These are phyloP conservation scores for Lichtheimia hyalospora DNA, from an alignment of 371 early-diverging fungal genomes.

Conservation along the genomic window DNA sequence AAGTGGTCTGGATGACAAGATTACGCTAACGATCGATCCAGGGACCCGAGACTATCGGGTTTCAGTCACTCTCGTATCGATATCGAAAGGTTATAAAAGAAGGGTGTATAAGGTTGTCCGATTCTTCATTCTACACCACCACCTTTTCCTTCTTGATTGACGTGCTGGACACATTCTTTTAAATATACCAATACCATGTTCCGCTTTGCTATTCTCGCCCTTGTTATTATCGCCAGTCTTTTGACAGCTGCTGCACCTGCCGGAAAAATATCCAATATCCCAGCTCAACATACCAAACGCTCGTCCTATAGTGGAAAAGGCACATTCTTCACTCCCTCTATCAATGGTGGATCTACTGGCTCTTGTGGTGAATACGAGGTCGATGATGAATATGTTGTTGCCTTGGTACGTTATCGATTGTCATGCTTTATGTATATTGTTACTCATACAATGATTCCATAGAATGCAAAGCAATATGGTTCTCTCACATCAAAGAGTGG, in stretches of 20 bases:
- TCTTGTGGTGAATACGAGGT: slow-evolving; percentile 27
- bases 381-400: slow-evolving; percentile 25
- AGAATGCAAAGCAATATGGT: slow-evolving; percentile 28
- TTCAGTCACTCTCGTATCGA: no score
- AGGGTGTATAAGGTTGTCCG: no score
- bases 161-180: background rate
- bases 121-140: background rate
- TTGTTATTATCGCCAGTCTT: background rate
- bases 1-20: no score
- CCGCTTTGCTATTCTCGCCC: background rate
- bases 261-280: no score
- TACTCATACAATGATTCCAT: background rate
- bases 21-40: no score
- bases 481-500: slow-evolving; percentile 16
- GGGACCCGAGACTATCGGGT: no score
- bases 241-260: slow-evolving; percentile 1
- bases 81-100: no score
- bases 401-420: slow-evolving; percentile 15
- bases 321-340: slow-evolving; percentile 32
- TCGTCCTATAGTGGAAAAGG: slow-evolving; percentile 8
- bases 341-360: slow-evolving; percentile 25
- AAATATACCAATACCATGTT: background rate
- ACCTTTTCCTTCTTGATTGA: background rate
- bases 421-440: background rate
- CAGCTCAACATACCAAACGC: background rate